Base-by-base conservation (phyloP, 2,329 filamentous ascomycete species). In the Pyricularia sp. region DNA sequence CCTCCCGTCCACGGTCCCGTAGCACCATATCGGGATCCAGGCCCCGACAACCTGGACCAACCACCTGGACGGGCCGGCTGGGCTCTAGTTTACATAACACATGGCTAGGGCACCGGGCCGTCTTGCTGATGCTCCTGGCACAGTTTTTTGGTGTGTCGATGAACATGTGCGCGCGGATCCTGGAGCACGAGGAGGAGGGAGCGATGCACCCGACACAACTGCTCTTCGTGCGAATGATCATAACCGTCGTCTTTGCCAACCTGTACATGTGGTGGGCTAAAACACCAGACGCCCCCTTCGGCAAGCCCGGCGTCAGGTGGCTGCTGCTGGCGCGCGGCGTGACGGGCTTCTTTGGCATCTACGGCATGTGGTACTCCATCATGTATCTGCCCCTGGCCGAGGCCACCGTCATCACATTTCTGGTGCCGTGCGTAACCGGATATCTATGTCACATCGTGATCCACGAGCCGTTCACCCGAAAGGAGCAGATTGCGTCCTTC, bases 341-440 rank as follows among this genome's bases (percentile, higher is more conserved):
- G 5, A 64, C 69, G 1, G 72, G 72, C n/a, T 74, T 74, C 67
- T 91, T 92, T 76, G 92, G 92, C 12, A 90, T 96, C 4, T 94
- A 90, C 76, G 91, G 91, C 50, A 86, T 95, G 79, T 96, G 82
- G 83, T 84, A 80, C 71, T 84, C 81, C 12, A 84, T 84, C 69
- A 85, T 92, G 75, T 96, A 96, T 74, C 85, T 97, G 3, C 92
- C 92, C 0, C 84, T 97, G 2, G 91, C 92, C 20, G 93, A 97
- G 76, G 93, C 93, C 2, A 95, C 92, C 0, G 93, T 97, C 42
- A 90, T 97, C 68, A 95, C 92, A 10, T 97, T 97, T 76, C 84
- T 97, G 6, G 87, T 91, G 0, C 94, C 94, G 0, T 90, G 90
- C 17, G 83, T 96, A 6, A 87, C 92, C 25, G 92, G 92, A 69